These are phyloP conservation scores for Trametes hirsuta DNA, from an alignment of 1,284 basidiomycete species.

Conservation along the genomic window DNA sequence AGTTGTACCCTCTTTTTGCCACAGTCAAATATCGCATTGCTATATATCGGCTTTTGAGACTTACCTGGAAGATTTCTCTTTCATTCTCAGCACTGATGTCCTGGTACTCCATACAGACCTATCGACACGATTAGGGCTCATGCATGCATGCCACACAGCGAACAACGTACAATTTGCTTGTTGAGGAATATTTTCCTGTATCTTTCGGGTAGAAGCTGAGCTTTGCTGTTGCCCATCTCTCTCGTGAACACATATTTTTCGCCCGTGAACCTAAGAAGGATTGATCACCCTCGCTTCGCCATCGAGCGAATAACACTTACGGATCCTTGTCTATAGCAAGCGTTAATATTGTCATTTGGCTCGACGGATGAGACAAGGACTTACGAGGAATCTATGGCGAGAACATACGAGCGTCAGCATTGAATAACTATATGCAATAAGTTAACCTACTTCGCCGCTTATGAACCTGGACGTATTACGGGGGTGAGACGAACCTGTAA, in stretches of 20 bases:
- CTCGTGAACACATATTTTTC: constrained; percentile 59
- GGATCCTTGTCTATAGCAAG: constrained; percentile 50
- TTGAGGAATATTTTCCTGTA: constrained; percentile 59
- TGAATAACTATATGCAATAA: background rate
- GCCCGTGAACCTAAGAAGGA: constrained; percentile 38
- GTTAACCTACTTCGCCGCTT: constrained; percentile 57
- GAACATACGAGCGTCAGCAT: background rate
- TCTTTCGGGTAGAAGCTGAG: constrained; percentile 49
- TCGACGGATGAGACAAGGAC: background rate
- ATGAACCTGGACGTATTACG: constrained; percentile 52
- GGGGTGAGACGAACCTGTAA: background rate
- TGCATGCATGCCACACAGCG: too few species aligned
- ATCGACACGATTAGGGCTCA: background rate
- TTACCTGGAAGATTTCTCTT: constrained; percentile 77
- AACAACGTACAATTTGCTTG: constrained; percentile 57
- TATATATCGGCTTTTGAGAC: constrained; percentile 4
- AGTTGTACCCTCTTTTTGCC: constrained; percentile 66
- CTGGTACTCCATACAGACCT: constrained; percentile 69
- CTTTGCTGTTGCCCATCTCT: constrained; percentile 35
- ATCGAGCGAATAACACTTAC: constrained; percentile 39
- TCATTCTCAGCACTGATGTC: constrained; percentile 62
- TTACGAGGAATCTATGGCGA: constrained; percentile 22
- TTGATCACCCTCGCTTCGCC: background rate
- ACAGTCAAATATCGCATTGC: background rate
- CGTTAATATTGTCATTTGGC: background rate